Base-by-base conservation (phyloP, 176 grass and related monocot species). In the Secale cereale region DNA sequence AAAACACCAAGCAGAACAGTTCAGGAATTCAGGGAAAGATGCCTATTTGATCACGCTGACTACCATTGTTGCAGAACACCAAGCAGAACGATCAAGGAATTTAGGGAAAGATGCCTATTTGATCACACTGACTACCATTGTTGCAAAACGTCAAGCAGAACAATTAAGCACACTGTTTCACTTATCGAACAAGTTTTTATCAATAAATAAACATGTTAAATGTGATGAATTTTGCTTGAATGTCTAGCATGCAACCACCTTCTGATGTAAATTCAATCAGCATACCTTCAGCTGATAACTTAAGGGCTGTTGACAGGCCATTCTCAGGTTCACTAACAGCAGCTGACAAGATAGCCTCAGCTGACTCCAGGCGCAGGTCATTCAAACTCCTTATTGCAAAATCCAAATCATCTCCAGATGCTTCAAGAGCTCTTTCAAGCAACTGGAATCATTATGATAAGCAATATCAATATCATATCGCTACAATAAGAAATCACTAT, bases 351-450 rank as follows among this genome's bases (percentile, higher is more conserved):
- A 82, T 65, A 37, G 66, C 60, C 77, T 78, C 84, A 78, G 82
- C 74, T 63, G 92, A 91, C 75, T 88, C 91, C 12, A 94, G 80
- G 16, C 73, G 74, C 77, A 93, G 65, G 66, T 91, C 83, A 65
- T 84, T 86, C 80, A 98, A 88, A 71, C 85, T 88, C 77, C 89
- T 91, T 79, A 98, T 95, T 76, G 93, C 91, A 72, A 79, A 86
- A 85, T 95, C 92, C 41, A 98, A 81, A 67, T 98, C 92, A 90
- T 93, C 92, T 85, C 91, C 92, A 50, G 91, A 91, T 65, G 91
- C 91, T 70, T 93, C 85, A 64, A 98, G 87, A 72, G 91, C 85
- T 82, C 82, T 91, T 94, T 98, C 89, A 86, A 95, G 82, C 82
- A 94, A 59, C 91, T 95, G 95, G 22, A 76, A 89, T 70, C 57